A percentile compares a stretch with the other conserved stretches of the same genome.
phyloP scores from a whole-genome alignment of 2,329 filamentous ascomycete genomes.

The Claviceps sp. region DNA sequence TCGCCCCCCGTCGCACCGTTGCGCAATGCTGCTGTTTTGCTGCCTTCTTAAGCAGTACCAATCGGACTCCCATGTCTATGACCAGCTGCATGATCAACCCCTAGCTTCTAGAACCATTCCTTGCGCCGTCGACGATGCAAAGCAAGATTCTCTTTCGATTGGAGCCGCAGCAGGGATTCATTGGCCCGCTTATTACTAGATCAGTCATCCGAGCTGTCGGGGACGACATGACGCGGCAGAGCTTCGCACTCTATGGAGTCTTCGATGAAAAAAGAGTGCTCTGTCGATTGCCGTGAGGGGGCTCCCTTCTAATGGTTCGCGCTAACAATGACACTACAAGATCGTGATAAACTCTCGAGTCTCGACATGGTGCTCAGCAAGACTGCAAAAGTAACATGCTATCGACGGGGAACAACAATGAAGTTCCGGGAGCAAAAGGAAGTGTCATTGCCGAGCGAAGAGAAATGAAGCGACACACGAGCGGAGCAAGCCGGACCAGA shows the following conservation, averaged over 20 bases:
- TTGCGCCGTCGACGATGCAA: neutral
- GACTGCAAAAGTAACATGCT: neutral
- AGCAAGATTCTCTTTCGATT: neutral
- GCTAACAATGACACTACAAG: neutral
- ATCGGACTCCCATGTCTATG: neutral
- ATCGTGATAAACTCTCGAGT: neutral
- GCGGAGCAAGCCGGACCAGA: conserved; percentile 1
- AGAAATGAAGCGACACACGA: conserved; percentile 1
- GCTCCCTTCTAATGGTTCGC: too few relatives aligned
- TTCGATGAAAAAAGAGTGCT: neutral
- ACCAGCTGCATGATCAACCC: neutral
- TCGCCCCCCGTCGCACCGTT: neutral
- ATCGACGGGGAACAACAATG: neutral
- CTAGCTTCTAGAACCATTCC: neutral
- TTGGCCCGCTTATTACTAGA: conserved; percentile 4
- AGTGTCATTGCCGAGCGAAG: neutral
- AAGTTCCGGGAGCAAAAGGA: neutral
- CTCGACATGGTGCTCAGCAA: neutral
- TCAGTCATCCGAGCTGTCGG: conserved; percentile 6
- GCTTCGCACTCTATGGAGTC: neutral
- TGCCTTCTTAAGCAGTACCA: neutral
- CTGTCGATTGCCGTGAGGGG: neutral
- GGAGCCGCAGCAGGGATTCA: conserved; percentile 3
- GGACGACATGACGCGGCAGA: conserved; percentile 2
- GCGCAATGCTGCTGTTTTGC: neutral